Evolutionary conservation across 768 basidiomycete species (phyloP).

Genomic region (Rhodocollybia butyracea): DNA sequence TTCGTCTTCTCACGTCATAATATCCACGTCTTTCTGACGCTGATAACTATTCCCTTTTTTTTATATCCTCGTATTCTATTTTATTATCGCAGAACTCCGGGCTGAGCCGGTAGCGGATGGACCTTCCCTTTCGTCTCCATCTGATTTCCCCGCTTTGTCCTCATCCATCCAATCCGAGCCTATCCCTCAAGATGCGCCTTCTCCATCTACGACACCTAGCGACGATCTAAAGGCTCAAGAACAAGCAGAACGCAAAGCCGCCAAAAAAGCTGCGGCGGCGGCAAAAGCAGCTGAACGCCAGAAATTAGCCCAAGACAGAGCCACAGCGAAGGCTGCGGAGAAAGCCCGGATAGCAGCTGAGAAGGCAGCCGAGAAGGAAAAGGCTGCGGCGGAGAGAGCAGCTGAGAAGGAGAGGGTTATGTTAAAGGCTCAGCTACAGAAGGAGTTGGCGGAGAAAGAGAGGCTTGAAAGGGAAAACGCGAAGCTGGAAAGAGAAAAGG

Average conservation of each 20-base stretch:
- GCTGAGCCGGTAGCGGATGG: slow-evolving; percentile 15
- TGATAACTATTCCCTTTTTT: slow-evolving; percentile 32
- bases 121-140: slow-evolving; percentile 50
- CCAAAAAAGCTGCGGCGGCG: slow-evolving; percentile 59
- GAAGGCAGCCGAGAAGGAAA: slow-evolving; percentile 55
- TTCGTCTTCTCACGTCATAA: slow-evolving; percentile 45
- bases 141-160: slow-evolving; percentile 76
- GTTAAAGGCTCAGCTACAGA: slow-evolving; percentile 28
- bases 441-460: slow-evolving; percentile 35
- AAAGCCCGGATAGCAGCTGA: slow-evolving; percentile 50
- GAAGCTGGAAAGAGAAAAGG: slow-evolving; percentile 32
- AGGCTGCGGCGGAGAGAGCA: slow-evolving; percentile 32
- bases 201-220: slow-evolving; percentile 23
- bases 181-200: slow-evolving; percentile 25
- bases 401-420: slow-evolving; percentile 35
- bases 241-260: slow-evolving; percentile 60
- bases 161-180: slow-evolving; percentile 26
- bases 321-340: slow-evolving; percentile 49
- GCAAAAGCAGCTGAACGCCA: slow-evolving; percentile 63
- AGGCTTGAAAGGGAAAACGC: slow-evolving; percentile 37
- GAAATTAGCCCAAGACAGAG: slow-evolving; percentile 56
- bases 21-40: slow-evolving; percentile 50
- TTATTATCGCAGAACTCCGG: slow-evolving; percentile 36
- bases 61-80: slow-evolving; percentile 28
- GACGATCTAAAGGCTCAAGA: slow-evolving; percentile 41